Evolutionary conservation across 1,139 yeast species (phyloP), one percentile per base, ranked within the genome.

Genomic region (Pichia sp.): DNA sequence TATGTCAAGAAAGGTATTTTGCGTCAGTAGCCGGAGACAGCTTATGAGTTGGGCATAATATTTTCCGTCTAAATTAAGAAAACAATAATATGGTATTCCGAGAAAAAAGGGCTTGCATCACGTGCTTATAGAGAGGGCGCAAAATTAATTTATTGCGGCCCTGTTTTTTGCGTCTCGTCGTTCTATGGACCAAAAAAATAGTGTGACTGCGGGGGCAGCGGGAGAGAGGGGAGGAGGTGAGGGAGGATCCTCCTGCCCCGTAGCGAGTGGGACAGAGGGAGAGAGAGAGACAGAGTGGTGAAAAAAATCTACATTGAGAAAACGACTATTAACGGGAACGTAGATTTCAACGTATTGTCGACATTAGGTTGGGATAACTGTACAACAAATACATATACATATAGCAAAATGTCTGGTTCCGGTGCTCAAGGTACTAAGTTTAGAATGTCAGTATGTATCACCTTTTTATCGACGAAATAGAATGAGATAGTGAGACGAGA

Each of bases 381-480:
- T 46, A 55, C 48, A 50, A 55, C 58, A 53, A 38, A 56, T 50
- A 56, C 54, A 54, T 40, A 54, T 34, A 50, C 42, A 54, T 48
- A 51, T 41, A 51, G 24, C 55, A 75, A 73, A 75, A 85, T 85
- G 90, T 84, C 90, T 75, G 86, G 87, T 75, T 83, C 86, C 77
- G 95, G 95, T 84, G 95, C 97, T 84, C 90, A 96, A 81, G 99
- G 99, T 84, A 93, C 92, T 87, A 93, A 93, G 84, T 93, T 87
- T 89, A 91, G 97, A 84, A 89, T 92, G 92, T 90, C 97, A 79
- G 95, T 88, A 87, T 79, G 96, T 86, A 67, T 31, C 20, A 10
- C 7, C 40, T 45, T 9, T 34, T 33, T 27, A 33, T 17, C 29
- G 34, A 51, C n/a, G 31, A 34, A 20, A n/a, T 16, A 41, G 27